Evolutionary conservation across 2,329 filamentous ascomycete genomes (phyloP).

Genomic region (Geosmithia putterillii): DNA sequence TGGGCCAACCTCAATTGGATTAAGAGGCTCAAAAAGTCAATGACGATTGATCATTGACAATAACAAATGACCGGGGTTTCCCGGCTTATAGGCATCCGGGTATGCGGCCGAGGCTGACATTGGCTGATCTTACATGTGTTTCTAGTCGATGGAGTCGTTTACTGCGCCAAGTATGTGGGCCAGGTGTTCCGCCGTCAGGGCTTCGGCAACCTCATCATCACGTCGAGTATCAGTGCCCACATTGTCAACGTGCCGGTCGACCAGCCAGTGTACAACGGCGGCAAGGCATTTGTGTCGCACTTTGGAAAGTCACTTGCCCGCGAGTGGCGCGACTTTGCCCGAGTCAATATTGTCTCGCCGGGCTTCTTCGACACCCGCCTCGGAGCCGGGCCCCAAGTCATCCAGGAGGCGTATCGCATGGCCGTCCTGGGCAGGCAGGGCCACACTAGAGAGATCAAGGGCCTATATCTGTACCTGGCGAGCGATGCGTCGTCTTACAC

Average conservation of each 20-base stretch:
- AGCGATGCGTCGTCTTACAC: constrained; percentile 37
- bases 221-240: constrained; percentile 33
- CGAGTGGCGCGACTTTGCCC: constrained; percentile 44
- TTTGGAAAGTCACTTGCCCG: constrained; percentile 41
- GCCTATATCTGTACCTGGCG: constrained; percentile 39
- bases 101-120: not conserved
- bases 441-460: constrained; percentile 54
- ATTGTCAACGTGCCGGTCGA: constrained; percentile 39
- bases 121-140: not conserved
- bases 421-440: constrained; percentile 41
- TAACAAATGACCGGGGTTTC: not conserved
- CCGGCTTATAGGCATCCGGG: not conserved
- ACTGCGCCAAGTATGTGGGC: constrained; percentile 26
- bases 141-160: constrained; percentile 27
- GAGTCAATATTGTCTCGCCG: constrained; percentile 38
- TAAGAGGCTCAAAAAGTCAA: too few species aligned
- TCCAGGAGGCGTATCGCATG: constrained; percentile 37
- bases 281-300: constrained; percentile 43
- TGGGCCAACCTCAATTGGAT: not conserved
- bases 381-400: constrained; percentile 26
- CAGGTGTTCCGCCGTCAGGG: constrained; percentile 25
- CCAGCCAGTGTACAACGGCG: constrained; percentile 43
- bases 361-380: constrained; percentile 42
- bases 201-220: constrained; percentile 38
- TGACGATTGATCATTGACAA: not conserved